Conservation (phyloP, 2,329 filamentous ascomycete genomes). For the Paraphoma sp. region DNA sequence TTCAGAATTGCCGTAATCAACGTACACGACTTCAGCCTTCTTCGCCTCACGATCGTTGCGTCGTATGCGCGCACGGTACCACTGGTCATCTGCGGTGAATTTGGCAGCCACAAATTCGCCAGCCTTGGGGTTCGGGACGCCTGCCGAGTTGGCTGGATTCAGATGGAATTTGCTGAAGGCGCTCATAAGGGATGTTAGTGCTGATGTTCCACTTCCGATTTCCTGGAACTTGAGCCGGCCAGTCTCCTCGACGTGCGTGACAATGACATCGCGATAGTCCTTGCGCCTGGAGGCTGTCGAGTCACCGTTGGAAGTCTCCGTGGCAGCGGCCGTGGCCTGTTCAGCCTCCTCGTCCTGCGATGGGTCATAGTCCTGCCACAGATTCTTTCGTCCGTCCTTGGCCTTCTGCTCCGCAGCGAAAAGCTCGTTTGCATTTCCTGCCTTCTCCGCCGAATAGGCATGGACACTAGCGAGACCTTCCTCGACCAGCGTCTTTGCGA, state of each 20-base stretch:
- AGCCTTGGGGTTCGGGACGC: slow-evolving; percentile 79
- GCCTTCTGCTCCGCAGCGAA: slow-evolving; percentile 86
- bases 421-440: slow-evolving; percentile 85
- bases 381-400: slow-evolving; percentile 84
- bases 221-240: slow-evolving; percentile 90
- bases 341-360: slow-evolving; percentile 75
- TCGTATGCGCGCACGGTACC: slow-evolving; percentile 92
- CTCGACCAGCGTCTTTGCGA: slow-evolving; percentile 90
- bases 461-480: slow-evolving; percentile 94
- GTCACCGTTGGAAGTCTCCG: slow-evolving; percentile 60
- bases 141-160: slow-evolving; percentile 78
- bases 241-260: slow-evolving; percentile 86
- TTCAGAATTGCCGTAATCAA: slow-evolving; percentile 97
- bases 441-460: slow-evolving; percentile 93
- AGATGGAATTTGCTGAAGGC: slow-evolving; percentile 91
- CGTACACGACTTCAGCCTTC: slow-evolving; percentile 88
- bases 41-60: slow-evolving; percentile 89
- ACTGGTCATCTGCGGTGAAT: slow-evolving; percentile 87
- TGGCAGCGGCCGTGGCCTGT: slow-evolving; percentile 53
- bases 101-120: slow-evolving; percentile 91
- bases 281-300: slow-evolving; percentile 68
- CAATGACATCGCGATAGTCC: slow-evolving; percentile 92
- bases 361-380: slow-evolving; percentile 96
- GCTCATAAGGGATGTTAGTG: slow-evolving; percentile 86
- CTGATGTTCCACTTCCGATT: slow-evolving; percentile 83